These are phyloP conservation scores for Candolleomyces eurysporus DNA, from an alignment of 768 basidiomycete genomes.

Conservation along the genomic window DNA sequence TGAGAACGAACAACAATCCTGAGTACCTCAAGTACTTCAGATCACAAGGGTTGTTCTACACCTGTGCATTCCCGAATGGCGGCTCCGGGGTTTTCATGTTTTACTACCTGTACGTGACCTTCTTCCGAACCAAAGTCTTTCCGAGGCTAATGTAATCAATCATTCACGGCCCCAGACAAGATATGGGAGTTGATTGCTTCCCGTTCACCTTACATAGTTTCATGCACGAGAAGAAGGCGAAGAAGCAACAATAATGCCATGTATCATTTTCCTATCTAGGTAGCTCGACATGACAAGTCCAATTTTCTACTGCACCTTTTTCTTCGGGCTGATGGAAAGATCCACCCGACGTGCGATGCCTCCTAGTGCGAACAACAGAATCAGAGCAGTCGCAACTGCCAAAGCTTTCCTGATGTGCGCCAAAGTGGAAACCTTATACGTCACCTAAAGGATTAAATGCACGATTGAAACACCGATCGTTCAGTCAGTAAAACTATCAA, in stretches of 20 bases:
- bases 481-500: not conserved
- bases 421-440: constrained; percentile 76
- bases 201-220: constrained; percentile 38
- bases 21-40: constrained; percentile 31
- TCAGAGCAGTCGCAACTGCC: constrained; percentile 69
- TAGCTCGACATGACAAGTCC: not conserved
- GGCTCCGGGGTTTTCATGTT: constrained; percentile 40
- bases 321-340: constrained; percentile 44
- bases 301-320: constrained; percentile 22
- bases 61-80: constrained; percentile 21
- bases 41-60: constrained; percentile 27
- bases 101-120: not conserved
- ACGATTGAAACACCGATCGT: not conserved
- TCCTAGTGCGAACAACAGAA: constrained; percentile 59
- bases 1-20: constrained; percentile 34
- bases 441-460: constrained; percentile 51
- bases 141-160: not conserved
- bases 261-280: constrained; percentile 23
- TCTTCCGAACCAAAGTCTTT: not conserved
- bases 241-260: constrained; percentile 13
- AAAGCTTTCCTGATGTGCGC: constrained; percentile 89
- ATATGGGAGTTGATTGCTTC: constrained; percentile 35
- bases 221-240: constrained; percentile 17
- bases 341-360: constrained; percentile 45
- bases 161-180: constrained; percentile 20